Conservation (phyloP, 2,329 filamentous ascomycete species). For the Trichoderma cornu-damae region DNA sequence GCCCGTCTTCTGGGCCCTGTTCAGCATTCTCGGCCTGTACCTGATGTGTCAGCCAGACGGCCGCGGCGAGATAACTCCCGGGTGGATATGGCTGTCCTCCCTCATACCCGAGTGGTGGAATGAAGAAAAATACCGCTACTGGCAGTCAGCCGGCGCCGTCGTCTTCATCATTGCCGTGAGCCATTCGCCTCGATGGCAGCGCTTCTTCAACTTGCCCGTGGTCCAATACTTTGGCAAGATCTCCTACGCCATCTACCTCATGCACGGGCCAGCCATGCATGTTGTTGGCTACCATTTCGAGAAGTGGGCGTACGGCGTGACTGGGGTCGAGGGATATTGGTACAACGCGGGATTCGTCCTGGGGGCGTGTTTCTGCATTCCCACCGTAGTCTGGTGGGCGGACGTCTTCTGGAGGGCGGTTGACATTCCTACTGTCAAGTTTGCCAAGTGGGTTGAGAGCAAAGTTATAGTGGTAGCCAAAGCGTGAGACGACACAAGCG, state of each 20-base stretch:
- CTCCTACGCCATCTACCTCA: slow-evolving; percentile 57
- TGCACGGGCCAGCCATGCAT: slow-evolving; percentile 54
- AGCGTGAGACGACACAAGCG: slow-evolving; percentile 18
- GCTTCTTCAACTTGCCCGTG: slow-evolving; percentile 44
- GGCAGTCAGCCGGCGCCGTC: slow-evolving; percentile 50
- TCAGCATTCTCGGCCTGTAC: slow-evolving; percentile 49
- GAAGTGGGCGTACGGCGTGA: slow-evolving; percentile 43
- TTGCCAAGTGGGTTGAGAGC: slow-evolving; percentile 52
- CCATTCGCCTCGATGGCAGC: slow-evolving; percentile 43
- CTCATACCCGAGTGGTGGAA: slow-evolving; percentile 47
- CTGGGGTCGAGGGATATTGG: slow-evolving; percentile 41
- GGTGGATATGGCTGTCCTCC: slow-evolving; percentile 46
- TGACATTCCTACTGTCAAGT: slow-evolving; percentile 51
- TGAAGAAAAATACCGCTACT: slow-evolving; percentile 50
- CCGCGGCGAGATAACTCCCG: slow-evolving; percentile 44
- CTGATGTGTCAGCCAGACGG: slow-evolving; percentile 40
- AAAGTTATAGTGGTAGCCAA: slow-evolving; percentile 38
- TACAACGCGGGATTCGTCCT: slow-evolving; percentile 46
- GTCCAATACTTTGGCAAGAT: slow-evolving; percentile 57
- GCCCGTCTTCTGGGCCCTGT: slow-evolving; percentile 34
- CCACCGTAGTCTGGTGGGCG: slow-evolving; percentile 48
- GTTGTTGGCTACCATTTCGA: slow-evolving; percentile 49
- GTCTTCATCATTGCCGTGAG: slow-evolving; percentile 48
- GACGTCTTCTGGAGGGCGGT: slow-evolving; percentile 54
- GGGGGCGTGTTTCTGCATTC: slow-evolving; percentile 44